Conservation (phyloP, 2,329 filamentous ascomycete species). For the Blastomyces gilchristii region DNA sequence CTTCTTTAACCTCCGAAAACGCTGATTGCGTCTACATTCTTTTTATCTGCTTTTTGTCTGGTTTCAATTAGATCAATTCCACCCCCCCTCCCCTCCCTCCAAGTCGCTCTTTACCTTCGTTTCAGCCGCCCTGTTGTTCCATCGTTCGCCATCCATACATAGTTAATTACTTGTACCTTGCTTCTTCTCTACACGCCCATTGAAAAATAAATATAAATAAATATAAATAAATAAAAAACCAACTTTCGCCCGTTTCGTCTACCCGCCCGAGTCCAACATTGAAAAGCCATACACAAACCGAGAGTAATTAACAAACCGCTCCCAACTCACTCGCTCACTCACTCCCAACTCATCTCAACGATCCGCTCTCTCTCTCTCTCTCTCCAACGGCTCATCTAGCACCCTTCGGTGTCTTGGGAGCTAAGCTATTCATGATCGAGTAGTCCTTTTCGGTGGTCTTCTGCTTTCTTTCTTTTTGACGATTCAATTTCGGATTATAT, state of each 20-base stretch:
- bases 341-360: too few relatives aligned
- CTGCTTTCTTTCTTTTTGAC: background rate
- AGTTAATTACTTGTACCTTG: background rate
- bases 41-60: slow-evolving; percentile 6
- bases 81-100: too few relatives aligned
- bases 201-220: background rate
- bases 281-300: background rate
- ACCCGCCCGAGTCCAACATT: background rate
- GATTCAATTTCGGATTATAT: background rate
- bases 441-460: background rate
- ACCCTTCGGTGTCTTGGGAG: background rate
- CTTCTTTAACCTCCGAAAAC: background rate
- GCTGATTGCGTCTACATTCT: slow-evolving; percentile 5
- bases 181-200: background rate
- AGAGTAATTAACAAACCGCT: background rate
- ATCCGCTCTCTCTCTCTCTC: background rate
- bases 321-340: too few relatives aligned
- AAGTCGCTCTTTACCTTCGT: background rate
- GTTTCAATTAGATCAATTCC: slow-evolving; percentile 7
- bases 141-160: background rate
- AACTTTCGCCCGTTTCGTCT: background rate
- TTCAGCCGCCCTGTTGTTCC: background rate
- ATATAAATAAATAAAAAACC: background rate
- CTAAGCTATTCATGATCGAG: background rate
- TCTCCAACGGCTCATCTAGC: background rate